Percentiles rank a stretch among this genome's conserved stretches.
Evolutionary conservation across 176 grass and related monocot species (phyloP).

Genomic region (Carex parvula): DNA sequence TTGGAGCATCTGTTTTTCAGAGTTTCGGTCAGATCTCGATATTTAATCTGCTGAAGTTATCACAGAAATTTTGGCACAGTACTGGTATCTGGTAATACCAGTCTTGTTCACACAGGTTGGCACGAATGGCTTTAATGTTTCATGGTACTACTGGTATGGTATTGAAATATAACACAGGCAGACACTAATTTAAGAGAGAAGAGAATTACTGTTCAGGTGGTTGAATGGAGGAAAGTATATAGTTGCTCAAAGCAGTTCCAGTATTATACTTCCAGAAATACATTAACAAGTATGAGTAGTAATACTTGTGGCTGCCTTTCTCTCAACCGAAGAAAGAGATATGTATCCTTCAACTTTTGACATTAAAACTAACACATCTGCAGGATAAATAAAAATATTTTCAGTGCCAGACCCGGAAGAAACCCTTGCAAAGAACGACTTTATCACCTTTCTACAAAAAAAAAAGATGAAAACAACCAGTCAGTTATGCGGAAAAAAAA

Average conservation of each 20-base stretch:
- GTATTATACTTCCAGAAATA: constrained; percentile 94
- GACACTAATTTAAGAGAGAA: constrained; percentile 10
- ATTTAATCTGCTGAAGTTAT: background rate
- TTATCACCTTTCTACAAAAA: constrained; percentile 69
- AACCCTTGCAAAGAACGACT: constrained; percentile 93
- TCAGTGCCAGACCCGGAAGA: constrained; percentile 89
- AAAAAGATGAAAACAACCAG: background rate
- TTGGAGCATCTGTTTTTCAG: background rate
- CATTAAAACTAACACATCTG: constrained; percentile 87
- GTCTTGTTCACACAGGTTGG: background rate
- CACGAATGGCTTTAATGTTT: background rate
- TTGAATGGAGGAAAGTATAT: constrained; percentile 67
- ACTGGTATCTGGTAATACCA: background rate
- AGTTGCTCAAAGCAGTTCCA: constrained; percentile 94
- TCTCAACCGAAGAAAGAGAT: constrained; percentile 88
- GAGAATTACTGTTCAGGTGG: constrained; percentile 72
- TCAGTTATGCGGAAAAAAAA: background rate
- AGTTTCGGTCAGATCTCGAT: background rate
- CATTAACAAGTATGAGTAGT: constrained; percentile 98
- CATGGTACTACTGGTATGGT: background rate
- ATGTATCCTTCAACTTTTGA: constrained; percentile 93
- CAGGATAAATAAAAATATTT: constrained; percentile 83
- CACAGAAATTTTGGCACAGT: background rate
- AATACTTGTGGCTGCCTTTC: constrained; percentile 85
- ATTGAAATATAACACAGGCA: background rate